Evolutionary conservation across 768 basidiomycete genomes (phyloP), one percentile per base, ranked within the genome.

Genomic region (Lentinula boryana): DNA sequence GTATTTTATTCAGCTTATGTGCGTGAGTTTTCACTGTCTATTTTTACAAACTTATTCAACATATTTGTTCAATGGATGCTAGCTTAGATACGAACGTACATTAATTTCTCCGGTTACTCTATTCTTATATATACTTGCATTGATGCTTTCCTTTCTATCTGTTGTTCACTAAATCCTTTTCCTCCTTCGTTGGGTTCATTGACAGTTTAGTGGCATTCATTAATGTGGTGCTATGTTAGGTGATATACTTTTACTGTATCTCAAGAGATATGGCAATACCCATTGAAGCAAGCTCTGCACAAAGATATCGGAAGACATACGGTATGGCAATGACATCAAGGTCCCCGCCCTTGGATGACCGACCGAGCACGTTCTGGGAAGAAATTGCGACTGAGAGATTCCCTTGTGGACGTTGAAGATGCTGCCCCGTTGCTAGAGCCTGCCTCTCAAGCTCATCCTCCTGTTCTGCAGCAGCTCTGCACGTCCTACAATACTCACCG

Each of bases 281-380:
- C 96, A 98, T 98, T 16, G 93, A 89, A n/a, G 95, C 95, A 66
- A 99, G 76, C 76, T 99, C 97, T 2, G 95, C 91, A 69, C 95
- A 95, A 10, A 98, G 81, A 76, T 95, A 93, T 53, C 93, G 82
- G 75, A 97, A 96, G 55, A 96, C 95, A 68, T 91, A 98, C 6
- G 97, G 97, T 21, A 99, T 84, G 12, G 96, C 96, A 56, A 99
- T 87, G 51, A 99, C 88, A 72, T 98, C 97, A 71, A 99, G 84
- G 65, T 94, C 87, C 15, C 89, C 87, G 35, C 89, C 90, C 74
- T 87, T 88, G 58, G 75, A 74, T 27, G 80, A 73, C 40, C 75
- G 72, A 53, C 82, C 78, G 36, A 93, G 78, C 41, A 92, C 78
- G 67, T 93, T 83, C 63, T 84, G 78, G 21, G 85, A 81, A 32